Conservation (phyloP, 768 basidiomycete species). For the Hydnomerulius pinastri region DNA sequence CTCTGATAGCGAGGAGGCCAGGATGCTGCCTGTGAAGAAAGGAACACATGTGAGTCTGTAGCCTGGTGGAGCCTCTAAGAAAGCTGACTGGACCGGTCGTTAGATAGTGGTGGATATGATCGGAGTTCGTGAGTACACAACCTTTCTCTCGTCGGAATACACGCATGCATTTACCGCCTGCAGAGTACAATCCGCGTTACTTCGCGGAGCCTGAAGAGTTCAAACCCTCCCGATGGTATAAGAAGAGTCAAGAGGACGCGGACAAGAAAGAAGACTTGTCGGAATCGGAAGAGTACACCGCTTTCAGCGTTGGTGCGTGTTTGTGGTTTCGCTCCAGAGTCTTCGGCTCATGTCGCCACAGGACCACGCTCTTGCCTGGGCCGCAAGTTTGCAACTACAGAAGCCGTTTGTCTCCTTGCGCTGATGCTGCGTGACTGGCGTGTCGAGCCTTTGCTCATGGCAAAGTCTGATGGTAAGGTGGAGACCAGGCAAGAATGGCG, state of each 20-base stretch:
- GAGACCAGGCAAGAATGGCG: slow-evolving; percentile 27
- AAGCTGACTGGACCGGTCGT: not conserved
- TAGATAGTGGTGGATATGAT: slow-evolving; percentile 32
- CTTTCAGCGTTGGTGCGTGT: slow-evolving; percentile 25
- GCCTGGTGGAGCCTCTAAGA: not conserved
- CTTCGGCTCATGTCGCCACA: slow-evolving; percentile 11
- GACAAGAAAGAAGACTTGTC: slow-evolving; percentile 5
- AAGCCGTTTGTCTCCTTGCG: slow-evolving; percentile 55
- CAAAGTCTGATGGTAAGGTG: slow-evolving; percentile 6
- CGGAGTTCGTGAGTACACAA: slow-evolving; percentile 25
- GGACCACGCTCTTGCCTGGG: slow-evolving; percentile 57
- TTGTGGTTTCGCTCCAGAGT: not conserved
- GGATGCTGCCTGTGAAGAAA: slow-evolving; percentile 22
- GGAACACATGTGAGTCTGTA: slow-evolving; percentile 21
- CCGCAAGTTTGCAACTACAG: slow-evolving; percentile 53
- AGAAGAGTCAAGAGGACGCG: slow-evolving; percentile 1
- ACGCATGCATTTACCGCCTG: slow-evolving; percentile 16
- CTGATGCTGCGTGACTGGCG: slow-evolving; percentile 54
- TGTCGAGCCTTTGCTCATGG: slow-evolving; percentile 45
- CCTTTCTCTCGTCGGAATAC: not conserved
- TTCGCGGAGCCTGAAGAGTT: slow-evolving; percentile 40
- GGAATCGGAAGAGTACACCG: slow-evolving; percentile 22
- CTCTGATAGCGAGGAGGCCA: slow-evolving; percentile 15
- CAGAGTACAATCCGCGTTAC: slow-evolving; percentile 39
- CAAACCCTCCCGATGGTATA: slow-evolving; percentile 42